Evolutionary conservation across 495 filamentous ascomycete genomes (phyloP).

Genomic region (Penicillium arizonense): DNA sequence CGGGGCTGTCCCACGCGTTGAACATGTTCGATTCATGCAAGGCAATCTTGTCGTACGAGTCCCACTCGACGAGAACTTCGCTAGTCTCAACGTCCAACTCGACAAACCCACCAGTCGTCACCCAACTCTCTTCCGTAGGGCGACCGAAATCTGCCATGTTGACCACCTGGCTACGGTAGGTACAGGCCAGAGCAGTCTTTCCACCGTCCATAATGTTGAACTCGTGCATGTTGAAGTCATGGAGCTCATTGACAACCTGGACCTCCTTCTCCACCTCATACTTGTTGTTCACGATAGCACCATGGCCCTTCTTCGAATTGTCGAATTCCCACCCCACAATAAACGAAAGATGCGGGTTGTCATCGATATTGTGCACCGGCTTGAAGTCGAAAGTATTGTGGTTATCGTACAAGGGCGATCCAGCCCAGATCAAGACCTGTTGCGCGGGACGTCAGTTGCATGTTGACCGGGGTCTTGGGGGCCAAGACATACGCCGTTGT

Average conservation of each 20-base stretch:
- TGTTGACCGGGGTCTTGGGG: not conserved
- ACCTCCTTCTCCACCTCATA: conserved; percentile 38
- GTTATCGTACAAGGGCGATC: conserved; percentile 35
- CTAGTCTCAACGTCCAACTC: conserved; percentile 49
- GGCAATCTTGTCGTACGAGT: conserved; percentile 39
- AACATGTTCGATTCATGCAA: conserved; percentile 45
- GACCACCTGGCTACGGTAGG: conserved; percentile 43
- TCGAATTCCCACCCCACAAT: conserved; percentile 43
- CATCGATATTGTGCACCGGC: conserved; percentile 35
- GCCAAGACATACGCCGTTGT: conserved; percentile 29
- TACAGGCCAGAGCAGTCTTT: conserved; percentile 43
- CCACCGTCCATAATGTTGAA: conserved; percentile 44
- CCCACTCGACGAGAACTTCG: conserved; percentile 48
- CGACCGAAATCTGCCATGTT: conserved; percentile 47
- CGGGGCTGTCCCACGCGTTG: conserved; percentile 31
- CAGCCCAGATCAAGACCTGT: conserved; percentile 42
- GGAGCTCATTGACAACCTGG: conserved; percentile 35
- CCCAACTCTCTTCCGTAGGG: conserved; percentile 35
- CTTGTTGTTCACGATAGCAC: conserved; percentile 33
- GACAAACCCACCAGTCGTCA: conserved; percentile 39
- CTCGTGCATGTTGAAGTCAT: conserved; percentile 51
- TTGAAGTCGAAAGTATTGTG: conserved; percentile 42
- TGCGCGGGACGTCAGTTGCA: conserved; percentile 1
- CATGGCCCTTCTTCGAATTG: conserved; percentile 29
- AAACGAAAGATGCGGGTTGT: conserved; percentile 42